Evolutionary conservation across 164 flowering plant species (phyloP).

Genomic region (Saururus chinensis): DNA sequence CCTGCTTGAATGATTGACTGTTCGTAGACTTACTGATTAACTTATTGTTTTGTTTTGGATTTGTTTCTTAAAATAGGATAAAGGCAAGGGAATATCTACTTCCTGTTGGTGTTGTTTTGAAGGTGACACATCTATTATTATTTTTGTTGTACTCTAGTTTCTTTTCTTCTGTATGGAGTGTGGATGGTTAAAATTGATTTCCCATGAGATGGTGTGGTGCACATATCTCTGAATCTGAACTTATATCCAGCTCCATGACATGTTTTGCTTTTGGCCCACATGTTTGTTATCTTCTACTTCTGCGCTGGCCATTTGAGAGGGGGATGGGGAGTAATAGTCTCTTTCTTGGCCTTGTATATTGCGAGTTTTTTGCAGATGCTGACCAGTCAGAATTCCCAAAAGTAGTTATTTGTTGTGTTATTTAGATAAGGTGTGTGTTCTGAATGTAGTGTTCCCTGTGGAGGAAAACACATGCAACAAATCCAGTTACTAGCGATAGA

Average conservation of each 20-base stretch:
- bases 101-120: constrained; percentile 80
- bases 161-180: not conserved
- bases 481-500: no score
- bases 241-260: not conserved
- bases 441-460: no score
- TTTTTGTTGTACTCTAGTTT: not conserved
- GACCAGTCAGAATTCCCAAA: no score
- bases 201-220: not conserved
- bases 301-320: no score
- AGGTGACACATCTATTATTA: constrained; percentile 29
- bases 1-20: not conserved
- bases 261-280: not conserved
- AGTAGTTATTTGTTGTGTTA: no score
- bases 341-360: no score
- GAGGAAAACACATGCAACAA: no score
- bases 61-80: constrained; percentile 39
- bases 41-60: not conserved
- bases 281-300: not conserved
- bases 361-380: no score
- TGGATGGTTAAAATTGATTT: no score
- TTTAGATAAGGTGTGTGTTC: no score
- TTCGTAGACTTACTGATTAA: not conserved
- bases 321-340: no score
- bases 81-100: constrained; percentile 71
- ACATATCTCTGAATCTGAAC: not conserved